Base-by-base conservation (phyloP, 108 stramenopile species). In the Cylindrotheca closterium region DNA sequence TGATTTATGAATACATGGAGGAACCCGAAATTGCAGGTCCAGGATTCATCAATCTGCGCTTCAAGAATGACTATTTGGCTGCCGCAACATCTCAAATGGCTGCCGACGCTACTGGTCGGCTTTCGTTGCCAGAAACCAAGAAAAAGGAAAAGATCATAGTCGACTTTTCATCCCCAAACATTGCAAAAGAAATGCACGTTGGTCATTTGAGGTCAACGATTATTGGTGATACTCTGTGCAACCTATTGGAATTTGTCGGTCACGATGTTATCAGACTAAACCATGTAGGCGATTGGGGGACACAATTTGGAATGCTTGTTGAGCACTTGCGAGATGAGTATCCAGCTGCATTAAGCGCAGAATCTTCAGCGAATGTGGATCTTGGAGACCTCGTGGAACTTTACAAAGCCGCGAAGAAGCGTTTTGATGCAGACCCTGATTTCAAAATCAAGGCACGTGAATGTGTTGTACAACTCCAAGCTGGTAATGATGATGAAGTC, bases 151-250 rank as follows among this genome's bases (percentile, higher is more conserved):
- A 79, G 60, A 90, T 93, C 56, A 79, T 93, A 25, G 94, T 99
- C 4, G 99, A 99, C 79, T 99, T 85, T 79, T 93, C 92, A 4
- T 96, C 95, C 15, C 99, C 99, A 15, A 99, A 99, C 71, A 97
- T 99, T 76, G 99, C 99, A 33, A 99, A 99, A 84, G 97, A 98
- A 74, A 98, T 99, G 99, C 99, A 99, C 68, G 99, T 99, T 17
- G 99, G 99, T 18, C 99, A 99, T 71, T 79, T 99, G 52, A 79
- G 99, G 47, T 95, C 93, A 25, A 99, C 99, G 2, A 97, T 99
- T 74, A 97, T 99, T 63, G 99, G 99, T 22, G 99, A 99, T 69
- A 90, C 93, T 1, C 67, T 99, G 18, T 80, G 90, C 57, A 95
- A 97, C 62, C 34, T 98, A 29, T 77, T 99, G 0, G 85, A 89